Conservation (phyloP, 176 grass and related monocot genomes). For the Carex pumila region DNA sequence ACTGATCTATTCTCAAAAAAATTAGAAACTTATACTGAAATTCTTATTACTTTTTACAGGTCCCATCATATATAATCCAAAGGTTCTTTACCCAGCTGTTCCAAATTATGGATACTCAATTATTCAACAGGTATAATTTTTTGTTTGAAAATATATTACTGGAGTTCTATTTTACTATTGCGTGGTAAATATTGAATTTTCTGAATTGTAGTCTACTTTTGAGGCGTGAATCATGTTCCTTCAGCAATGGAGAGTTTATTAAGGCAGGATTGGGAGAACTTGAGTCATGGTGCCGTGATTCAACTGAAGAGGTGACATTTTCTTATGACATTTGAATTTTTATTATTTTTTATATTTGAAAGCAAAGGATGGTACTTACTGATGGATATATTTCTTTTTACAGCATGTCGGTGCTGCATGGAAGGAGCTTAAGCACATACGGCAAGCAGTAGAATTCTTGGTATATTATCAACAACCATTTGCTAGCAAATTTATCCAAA, state of each 20-base stretch:
- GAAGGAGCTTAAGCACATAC: constrained; percentile 74
- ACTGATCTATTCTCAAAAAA: background rate
- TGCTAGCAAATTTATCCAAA: background rate
- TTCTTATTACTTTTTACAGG: constrained; percentile 38
- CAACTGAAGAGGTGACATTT: constrained; percentile 63
- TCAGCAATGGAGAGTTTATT: constrained; percentile 86
- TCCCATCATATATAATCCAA: constrained; percentile 61
- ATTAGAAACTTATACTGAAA: background rate
- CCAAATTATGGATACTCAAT: constrained; percentile 69
- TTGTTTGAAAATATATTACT: background rate
- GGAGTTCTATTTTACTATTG: constrained; percentile 19
- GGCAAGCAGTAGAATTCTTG: constrained; percentile 88
- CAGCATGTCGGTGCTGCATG: constrained; percentile 74
- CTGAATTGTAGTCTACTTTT: constrained; percentile 55
- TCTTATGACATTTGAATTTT: background rate
- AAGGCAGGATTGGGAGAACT: constrained; percentile 75
- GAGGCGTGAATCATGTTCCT: constrained; percentile 81
- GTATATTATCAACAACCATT: constrained; percentile 26
- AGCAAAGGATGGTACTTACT: constrained; percentile 8
- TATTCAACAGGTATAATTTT: constrained; percentile 76
- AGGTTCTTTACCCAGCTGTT: constrained; percentile 85
- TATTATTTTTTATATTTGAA: background rate
- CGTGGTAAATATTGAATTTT: constrained; percentile 20
- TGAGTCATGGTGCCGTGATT: constrained; percentile 68
- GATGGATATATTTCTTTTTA: constrained; percentile 30